Conservation (phyloP, 371 early-diverging fungal genomes). For the Parasitella parasitica region DNA sequence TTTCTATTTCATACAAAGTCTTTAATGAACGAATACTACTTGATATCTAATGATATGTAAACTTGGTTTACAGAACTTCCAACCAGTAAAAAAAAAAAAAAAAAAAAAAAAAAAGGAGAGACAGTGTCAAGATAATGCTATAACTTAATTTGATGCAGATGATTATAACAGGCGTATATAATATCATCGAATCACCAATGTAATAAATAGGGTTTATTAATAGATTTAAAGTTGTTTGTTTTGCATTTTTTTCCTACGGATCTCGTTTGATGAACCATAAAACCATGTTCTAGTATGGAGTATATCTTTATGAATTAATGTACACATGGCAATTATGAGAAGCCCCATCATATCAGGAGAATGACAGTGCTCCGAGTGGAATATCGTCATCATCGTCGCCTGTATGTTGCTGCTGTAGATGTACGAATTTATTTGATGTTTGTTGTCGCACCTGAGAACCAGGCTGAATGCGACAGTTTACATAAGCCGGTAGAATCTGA, state of each 20-base stretch:
- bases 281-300: background rate
- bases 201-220: background rate
- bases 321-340: background rate
- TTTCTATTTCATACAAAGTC: too few relatives aligned
- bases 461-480: background rate
- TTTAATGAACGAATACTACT: too few relatives aligned
- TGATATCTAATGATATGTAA: too few relatives aligned
- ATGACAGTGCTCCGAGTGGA: conserved; percentile 15
- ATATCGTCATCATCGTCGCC: conserved; percentile 19
- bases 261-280: too few relatives aligned
- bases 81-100: too few relatives aligned
- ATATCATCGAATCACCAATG: too few relatives aligned
- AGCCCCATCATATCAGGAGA: background rate
- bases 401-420: background rate
- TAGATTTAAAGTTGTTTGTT: background rate
- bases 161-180: too few relatives aligned
- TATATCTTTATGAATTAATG: background rate
- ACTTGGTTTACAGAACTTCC: too few relatives aligned
- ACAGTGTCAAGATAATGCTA: too few relatives aligned
- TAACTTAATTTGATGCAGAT: too few relatives aligned
- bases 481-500: background rate
- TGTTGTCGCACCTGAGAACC: background rate
- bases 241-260: too few relatives aligned
- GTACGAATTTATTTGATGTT: background rate
- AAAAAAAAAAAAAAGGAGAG: too few relatives aligned